Conservation (phyloP, 2,329 filamentous ascomycete genomes). For the Pseudogymnoascus sp. region DNA sequence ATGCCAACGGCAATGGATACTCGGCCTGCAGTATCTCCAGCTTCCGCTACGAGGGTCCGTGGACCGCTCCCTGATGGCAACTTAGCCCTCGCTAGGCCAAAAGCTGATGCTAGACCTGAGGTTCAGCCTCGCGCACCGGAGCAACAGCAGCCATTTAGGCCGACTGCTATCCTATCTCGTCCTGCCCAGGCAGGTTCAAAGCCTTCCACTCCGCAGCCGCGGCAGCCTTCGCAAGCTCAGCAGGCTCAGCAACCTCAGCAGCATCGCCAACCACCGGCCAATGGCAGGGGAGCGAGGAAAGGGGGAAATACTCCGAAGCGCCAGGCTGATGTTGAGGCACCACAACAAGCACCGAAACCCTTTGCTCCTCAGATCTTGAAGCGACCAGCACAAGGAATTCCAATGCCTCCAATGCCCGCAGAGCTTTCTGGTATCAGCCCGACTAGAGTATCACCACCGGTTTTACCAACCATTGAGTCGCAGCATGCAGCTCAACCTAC, state of each 20-base stretch:
- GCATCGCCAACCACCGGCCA: slow-evolving; percentile 6
- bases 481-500: slow-evolving; percentile 19
- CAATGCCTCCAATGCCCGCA: slow-evolving; percentile 19
- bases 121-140: slow-evolving; percentile 12
- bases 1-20: neutral
- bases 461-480: neutral
- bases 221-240: neutral
- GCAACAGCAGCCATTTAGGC: neutral
- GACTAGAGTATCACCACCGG: slow-evolving; percentile 22
- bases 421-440: slow-evolving; percentile 19
- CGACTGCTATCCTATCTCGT: neutral
- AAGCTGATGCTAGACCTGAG: neutral
- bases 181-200: slow-evolving; percentile 6
- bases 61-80: slow-evolving; percentile 18
- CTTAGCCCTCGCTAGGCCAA: slow-evolving; percentile 10
- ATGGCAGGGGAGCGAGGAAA: neutral
- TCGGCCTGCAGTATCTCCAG: slow-evolving; percentile 20
- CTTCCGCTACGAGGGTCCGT: slow-evolving; percentile 15
- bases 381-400: slow-evolving; percentile 34
- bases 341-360: slow-evolving; percentile 33
- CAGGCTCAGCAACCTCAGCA: neutral
- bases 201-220: slow-evolving; percentile 1
- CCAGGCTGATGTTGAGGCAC: slow-evolving; percentile 13
- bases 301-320: neutral
- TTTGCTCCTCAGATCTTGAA: slow-evolving; percentile 47